Evolutionary conservation across 805 yeast genomes (phyloP).

Genomic region (Teunomyces funiuensis): DNA sequence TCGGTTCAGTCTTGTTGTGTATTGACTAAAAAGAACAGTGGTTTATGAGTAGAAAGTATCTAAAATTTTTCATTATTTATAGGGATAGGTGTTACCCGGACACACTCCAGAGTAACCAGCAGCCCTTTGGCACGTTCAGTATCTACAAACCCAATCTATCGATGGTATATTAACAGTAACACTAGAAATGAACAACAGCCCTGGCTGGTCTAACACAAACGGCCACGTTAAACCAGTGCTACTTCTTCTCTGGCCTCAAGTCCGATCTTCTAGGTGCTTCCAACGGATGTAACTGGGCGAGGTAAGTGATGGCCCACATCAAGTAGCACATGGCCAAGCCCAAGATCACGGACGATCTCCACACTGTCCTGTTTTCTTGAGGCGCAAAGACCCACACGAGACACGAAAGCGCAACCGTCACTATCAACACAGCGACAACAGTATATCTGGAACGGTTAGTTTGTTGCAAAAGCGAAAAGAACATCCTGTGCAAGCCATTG

Average conservation of each 20-base stretch:
- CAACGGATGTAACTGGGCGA: slow-evolving; percentile 85
- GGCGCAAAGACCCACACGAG: slow-evolving; percentile 86
- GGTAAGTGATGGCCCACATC: slow-evolving; percentile 92
- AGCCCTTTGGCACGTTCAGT: background rate
- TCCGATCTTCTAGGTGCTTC: slow-evolving; percentile 90
- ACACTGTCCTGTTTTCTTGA: slow-evolving; percentile 57
- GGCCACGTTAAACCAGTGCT: background rate
- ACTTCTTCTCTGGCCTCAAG: slow-evolving; percentile 66
- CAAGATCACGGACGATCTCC: slow-evolving; percentile 52
- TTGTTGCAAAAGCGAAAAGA: background rate
- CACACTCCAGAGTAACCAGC: too few species aligned
- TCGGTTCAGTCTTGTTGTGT: background rate
- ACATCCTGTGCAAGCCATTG: too few species aligned
- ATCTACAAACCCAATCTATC: background rate
- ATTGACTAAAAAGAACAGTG: background rate
- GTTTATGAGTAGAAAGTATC: background rate
- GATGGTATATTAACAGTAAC: slow-evolving; percentile 1
- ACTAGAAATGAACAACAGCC: slow-evolving; percentile 3
- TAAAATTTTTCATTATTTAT: background rate
- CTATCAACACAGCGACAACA: slow-evolving; percentile 62
- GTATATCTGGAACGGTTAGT: slow-evolving; percentile 52
- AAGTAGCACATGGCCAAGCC: slow-evolving; percentile 75
- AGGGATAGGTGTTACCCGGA: slow-evolving; percentile 8
- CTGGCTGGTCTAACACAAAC: background rate
- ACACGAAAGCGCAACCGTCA: slow-evolving; percentile 58